Evolutionary conservation across 2,329 filamentous ascomycete species (phyloP).

Genomic region (Curvularia sp.): DNA sequence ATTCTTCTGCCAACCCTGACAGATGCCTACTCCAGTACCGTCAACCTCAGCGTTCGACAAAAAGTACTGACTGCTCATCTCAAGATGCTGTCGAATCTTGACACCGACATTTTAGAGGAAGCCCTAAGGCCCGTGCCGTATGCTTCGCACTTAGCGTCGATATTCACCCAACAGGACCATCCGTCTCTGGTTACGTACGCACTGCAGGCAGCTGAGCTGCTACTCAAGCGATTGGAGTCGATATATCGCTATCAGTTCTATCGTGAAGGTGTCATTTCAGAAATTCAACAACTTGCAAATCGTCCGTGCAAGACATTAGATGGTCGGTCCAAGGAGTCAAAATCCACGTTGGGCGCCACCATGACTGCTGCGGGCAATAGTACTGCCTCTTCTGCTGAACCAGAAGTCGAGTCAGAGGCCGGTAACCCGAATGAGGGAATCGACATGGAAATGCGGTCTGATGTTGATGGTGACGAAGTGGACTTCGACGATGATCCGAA

Average conservation of each 20-base stretch:
- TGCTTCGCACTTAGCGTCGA: slow-evolving; percentile 92
- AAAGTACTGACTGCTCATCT: slow-evolving; percentile 95
- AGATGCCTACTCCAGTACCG: slow-evolving; percentile 96
- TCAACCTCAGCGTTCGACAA: slow-evolving; percentile 91
- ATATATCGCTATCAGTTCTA: slow-evolving; percentile 98
- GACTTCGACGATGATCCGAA: slow-evolving; percentile 61
- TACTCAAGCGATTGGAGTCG: slow-evolving; percentile 81
- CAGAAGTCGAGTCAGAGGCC: slow-evolving; percentile 53
- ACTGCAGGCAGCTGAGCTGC: slow-evolving; percentile 85
- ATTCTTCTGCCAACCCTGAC: slow-evolving; percentile 94
- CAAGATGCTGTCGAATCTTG: slow-evolving; percentile 97
- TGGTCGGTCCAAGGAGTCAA: slow-evolving; percentile 38
- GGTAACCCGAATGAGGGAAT: slow-evolving; percentile 64
- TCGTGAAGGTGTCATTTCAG: slow-evolving; percentile 91
- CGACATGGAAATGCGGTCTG: slow-evolving; percentile 61
- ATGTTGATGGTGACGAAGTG: slow-evolving; percentile 62
- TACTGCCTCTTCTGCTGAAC: slow-evolving; percentile 35
- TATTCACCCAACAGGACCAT: slow-evolving; percentile 94
- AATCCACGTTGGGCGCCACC: slow-evolving; percentile 36
- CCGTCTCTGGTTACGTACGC: slow-evolving; percentile 84
- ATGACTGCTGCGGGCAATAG: slow-evolving; percentile 33
- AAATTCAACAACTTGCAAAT: slow-evolving; percentile 81
- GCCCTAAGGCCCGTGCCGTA: slow-evolving; percentile 88
- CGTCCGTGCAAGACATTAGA: slow-evolving; percentile 49
- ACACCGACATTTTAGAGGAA: slow-evolving; percentile 82